Evolutionary conservation across 2,329 filamentous ascomycete genomes (phyloP), one percentile per base, ranked within the genome.

Genomic region (Lithohypha guttulata): DNA sequence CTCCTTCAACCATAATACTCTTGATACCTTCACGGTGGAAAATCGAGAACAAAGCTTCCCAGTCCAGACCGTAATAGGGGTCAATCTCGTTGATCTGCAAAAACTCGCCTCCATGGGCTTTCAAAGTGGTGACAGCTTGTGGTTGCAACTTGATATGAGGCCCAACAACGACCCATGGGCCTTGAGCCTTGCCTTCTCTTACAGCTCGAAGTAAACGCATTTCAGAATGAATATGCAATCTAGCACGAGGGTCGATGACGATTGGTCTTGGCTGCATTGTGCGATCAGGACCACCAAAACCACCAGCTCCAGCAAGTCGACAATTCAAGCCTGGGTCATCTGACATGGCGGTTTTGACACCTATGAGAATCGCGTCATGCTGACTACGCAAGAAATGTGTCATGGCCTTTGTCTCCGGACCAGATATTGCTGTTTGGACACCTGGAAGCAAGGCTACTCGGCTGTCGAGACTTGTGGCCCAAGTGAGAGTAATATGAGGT

Each of bases 1-100:
- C 89, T 0, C 89, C 89, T 59, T 96, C 89, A 34, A 96, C 71
- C 89, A 95, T 95, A 42, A 95, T 68, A 55, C 85, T 94, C 37
- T 62, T 59, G 30, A 94, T 63, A 1, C 77, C 77, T 50, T 81
- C 68, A 1, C 55, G 57, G 19, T 59, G 62, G 22, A 93, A 58
- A 3, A 66, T 63, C 13, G 59, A 59, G 20, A 93, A 60, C 11
- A 93, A 70, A 27, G 69, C 66, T 8, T 59, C 58, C 85, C 84
- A 93, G 13, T 66, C 59, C 23, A 51, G 32, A n/a, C 47, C 50
- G 6, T 42, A 32, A 27, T 48, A 31, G 21, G 49, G 49, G 30
- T 46, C 33, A 26, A 50, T 47, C 14, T 51, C 49, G 31, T 51
- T 47, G 35, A 61, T 59, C 22, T 58, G 57, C 32, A 68, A 53